These are phyloP conservation scores for Xylaria sp. DNA, from an alignment of 2,329 filamentous ascomycete genomes.

Conservation along the genomic window DNA sequence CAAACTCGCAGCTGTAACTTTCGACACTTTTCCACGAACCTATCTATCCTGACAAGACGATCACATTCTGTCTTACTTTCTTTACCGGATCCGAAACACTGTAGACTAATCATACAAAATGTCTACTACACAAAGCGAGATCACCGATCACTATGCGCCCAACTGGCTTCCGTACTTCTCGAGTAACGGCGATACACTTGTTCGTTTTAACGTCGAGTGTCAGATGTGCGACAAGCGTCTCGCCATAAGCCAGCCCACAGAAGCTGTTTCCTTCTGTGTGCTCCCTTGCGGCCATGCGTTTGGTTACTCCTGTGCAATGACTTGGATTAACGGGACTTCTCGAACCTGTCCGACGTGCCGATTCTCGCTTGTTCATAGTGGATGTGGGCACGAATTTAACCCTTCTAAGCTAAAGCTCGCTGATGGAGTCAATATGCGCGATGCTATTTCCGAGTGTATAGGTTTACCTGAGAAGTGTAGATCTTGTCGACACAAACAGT, in stretches of 20 bases:
- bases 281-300: constrained; percentile 16
- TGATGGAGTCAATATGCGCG: background rate
- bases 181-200: background rate
- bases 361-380: background rate
- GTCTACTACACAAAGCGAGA: background rate
- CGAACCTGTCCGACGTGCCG: constrained; percentile 20
- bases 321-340: background rate
- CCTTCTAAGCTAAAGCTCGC: rapidly evolving
- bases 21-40: background rate
- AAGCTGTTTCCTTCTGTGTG: background rate
- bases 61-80: background rate
- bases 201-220: background rate
- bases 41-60: background rate
- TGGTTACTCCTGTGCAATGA: background rate
- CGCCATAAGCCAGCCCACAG: background rate
- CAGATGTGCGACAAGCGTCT: constrained; percentile 13
- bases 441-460: background rate
- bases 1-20: background rate
- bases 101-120: background rate
- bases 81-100: too few species aligned
- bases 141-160: constrained; percentile 19
- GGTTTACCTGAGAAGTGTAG: background rate
- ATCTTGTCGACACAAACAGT: background rate
- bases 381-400: background rate
- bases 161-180: constrained; percentile 28